Base-by-base conservation (phyloP, 441 rosid genomes). In the Viola pubescens region DNA sequence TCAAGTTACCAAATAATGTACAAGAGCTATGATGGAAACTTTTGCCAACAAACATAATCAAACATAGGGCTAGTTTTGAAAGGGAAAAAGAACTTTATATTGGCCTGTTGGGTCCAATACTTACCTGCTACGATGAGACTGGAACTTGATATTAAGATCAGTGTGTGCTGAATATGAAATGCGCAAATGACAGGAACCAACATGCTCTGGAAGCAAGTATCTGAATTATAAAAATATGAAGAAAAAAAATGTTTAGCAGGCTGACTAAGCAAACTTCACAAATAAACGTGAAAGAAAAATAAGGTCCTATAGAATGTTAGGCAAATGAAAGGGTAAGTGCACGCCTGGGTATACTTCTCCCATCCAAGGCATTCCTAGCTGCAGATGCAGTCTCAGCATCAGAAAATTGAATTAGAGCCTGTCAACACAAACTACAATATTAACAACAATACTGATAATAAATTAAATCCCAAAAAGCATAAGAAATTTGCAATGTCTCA, bases 51-150 rank as follows among this genome's bases (percentile, higher is more conserved):
- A 71, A 49, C n/a, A n/a, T n/a, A n/a, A n/a, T n/a, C n/a, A n/a
- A n/a, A n/a, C 34, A 26, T 26, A 26, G 34, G 34, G 34, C 34
- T 26, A 26, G 34, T 26, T 26, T 26, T 26, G 34, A 26, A 26
- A 26, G 34, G 34, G 41, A 54, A 7, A 46, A 42, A 19, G 37
- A 50, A 62, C 53, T 59, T 56, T 54, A 34, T 52, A 51, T 64
- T 51, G 52, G 40, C 9, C 40, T 47, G 61, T 40, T 49, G 48
- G 59, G 43, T 63, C 52, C 43, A 48, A 51, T 42, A 50, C 79
- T 52, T 83, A 94, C 97, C 97, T 90, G 97, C 99, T 94, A 40
- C 99, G 81, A 70, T 94, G 94, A 70, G 99, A 94, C 74, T 94
- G 99, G 73, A 94, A 94, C 84, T 94, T 94, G 77, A 94, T 94